Base-by-base conservation (phyloP, 208 protist species). In the Leishmania braziliensis region DNA sequence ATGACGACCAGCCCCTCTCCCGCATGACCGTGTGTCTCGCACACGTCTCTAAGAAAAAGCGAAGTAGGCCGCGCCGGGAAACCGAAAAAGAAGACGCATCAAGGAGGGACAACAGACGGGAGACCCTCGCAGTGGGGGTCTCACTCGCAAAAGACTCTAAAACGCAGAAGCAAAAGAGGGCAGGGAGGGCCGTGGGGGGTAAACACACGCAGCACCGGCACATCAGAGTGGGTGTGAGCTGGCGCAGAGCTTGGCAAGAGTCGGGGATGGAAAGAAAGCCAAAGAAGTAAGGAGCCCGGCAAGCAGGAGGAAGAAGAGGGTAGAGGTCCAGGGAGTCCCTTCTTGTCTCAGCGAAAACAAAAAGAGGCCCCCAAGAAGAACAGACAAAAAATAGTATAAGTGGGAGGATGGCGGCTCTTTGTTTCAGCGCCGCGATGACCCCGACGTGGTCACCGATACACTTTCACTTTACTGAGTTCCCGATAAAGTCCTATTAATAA, bases 341-440 rank as follows among this genome's bases (percentile, higher is more conserved):
- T 5, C 5, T 29, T n/a, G 23, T 66, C 66, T n/a, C 51, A 77
- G 43, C 65, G 43, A 58, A 29, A 50, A 80, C 56, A 76, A 75
- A 53, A 29, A 48, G 46, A 66, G 26, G 53, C 53, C 18, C 18
- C 14, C 9, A 66, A 8, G 23, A 3, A 29, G 29, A 29, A 68
- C 18, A 0, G 8, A 33, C 12, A 56, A 50, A 60, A 77, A 70
- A 80, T 43, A 16, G 63, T 33, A 39, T 51, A 12, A 3, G 16
- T 9, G 29, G 18, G 39, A 50, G 4, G 20, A 33, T 12, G 48
- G 43, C 12, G 20, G 39, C 18, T 48, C 68, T 72, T 51, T 50
- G 43, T 10, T 72, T 18, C 36, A 33, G 68, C 0, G 39, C 23
- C 23, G 43, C 6, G 46, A 72, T 8, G 16, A n/a, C 29, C 53